phyloP scores from a whole-genome alignment of 2,329 filamentous ascomycete genomes.

The Sclerotiophoma versabilis region DNA sequence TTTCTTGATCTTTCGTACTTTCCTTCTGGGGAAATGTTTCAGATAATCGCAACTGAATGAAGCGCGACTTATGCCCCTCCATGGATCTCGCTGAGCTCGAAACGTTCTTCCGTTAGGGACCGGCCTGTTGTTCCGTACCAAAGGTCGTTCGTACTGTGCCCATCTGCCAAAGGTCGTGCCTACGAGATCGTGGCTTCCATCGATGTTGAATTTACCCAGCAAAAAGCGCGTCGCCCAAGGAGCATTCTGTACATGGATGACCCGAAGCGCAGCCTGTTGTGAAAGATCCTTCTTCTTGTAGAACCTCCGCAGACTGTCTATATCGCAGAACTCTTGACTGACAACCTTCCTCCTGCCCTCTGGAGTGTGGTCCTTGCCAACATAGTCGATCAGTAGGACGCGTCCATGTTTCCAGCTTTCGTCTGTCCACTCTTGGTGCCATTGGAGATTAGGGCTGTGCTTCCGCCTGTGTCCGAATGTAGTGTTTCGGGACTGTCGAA shows the following conservation, averaged over 20 bases:
- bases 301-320: constrained; percentile 54
- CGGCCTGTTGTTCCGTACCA: constrained; percentile 58
- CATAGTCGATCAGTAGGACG: constrained; percentile 61
- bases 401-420: constrained; percentile 52
- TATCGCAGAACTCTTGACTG: constrained; percentile 57
- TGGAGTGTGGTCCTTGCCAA: constrained; percentile 48
- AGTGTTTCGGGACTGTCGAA: constrained; percentile 25
- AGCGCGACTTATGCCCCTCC: constrained; percentile 58
- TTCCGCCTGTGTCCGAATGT: constrained; percentile 40
- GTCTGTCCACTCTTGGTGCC: constrained; percentile 48
- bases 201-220: constrained; percentile 61
- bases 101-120: constrained; percentile 61
- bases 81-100: constrained; percentile 58
- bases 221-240: constrained; percentile 59
- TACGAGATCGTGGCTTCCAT: constrained; percentile 55
- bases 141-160: constrained; percentile 57
- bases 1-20: constrained; percentile 24
- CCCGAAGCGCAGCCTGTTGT: constrained; percentile 46
- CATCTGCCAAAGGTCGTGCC: constrained; percentile 60
- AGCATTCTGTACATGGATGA: constrained; percentile 63
- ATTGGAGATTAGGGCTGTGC: constrained; percentile 47
- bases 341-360: constrained; percentile 53
- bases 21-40: constrained; percentile 51
- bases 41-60: constrained; percentile 62
- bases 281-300: constrained; percentile 50